Conservation (phyloP, 352 stramenopile species). For the Chrysophaeum taylorii region DNA sequence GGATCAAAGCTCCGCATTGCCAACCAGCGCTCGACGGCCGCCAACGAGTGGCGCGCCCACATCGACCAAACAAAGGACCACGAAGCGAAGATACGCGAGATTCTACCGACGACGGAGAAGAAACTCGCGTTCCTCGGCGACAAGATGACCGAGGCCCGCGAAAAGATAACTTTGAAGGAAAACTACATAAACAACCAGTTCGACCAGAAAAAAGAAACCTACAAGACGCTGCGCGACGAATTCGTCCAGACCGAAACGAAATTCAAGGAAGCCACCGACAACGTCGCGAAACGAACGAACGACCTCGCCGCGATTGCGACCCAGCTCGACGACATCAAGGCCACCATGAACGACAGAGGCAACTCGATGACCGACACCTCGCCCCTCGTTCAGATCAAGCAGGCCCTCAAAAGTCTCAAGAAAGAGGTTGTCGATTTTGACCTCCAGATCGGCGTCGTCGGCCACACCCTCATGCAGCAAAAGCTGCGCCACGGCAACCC, state of each 20-base stretch:
- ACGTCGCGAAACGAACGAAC: slow-evolving; percentile 37
- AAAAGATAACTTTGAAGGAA: slow-evolving; percentile 44
- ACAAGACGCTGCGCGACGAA: slow-evolving; percentile 33
- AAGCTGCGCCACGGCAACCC: slow-evolving; percentile 11
- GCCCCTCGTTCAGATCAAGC: slow-evolving; percentile 50
- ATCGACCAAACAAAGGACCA: slow-evolving; percentile 39
- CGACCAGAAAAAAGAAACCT: slow-evolving; percentile 37
- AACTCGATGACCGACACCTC: slow-evolving; percentile 47
- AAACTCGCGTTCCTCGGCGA: slow-evolving; percentile 25
- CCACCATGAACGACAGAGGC: slow-evolving; percentile 10
- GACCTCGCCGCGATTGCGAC: slow-evolving; percentile 40
- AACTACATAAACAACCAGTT: slow-evolving; percentile 50
- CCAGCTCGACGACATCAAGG: slow-evolving; percentile 45
- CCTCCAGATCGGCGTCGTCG: slow-evolving; percentile 38
- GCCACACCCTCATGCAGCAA: slow-evolving; percentile 29
- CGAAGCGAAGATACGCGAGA: not conserved
- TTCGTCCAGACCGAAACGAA: slow-evolving; percentile 29
- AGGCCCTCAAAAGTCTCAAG: slow-evolving; percentile 45
- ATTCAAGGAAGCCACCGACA: slow-evolving; percentile 25
- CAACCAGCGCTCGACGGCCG: too few species aligned
- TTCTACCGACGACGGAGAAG: slow-evolving; percentile 23
- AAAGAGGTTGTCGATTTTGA: slow-evolving; percentile 38
- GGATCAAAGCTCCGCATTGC: slow-evolving; percentile 27
- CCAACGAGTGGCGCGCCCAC: slow-evolving; percentile 48
- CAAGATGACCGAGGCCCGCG: slow-evolving; percentile 36